Base-by-base conservation (phyloP, 2,329 filamentous ascomycete genomes). In the Diaporthe caulivora region DNA sequence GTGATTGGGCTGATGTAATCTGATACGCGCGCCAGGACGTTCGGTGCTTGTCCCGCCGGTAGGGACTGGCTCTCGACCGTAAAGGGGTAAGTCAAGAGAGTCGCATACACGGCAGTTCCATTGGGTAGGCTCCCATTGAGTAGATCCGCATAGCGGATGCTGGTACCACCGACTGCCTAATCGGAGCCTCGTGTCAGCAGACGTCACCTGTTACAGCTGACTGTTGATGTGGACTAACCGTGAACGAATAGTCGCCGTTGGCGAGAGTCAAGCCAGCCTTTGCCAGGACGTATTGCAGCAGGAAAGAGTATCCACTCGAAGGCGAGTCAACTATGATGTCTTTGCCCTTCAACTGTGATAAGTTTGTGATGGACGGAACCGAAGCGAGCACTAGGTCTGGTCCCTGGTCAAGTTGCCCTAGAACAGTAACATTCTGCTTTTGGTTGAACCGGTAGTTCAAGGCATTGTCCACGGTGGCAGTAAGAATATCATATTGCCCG, bases 391-490 rank as follows among this genome's bases (percentile, higher is more conserved):
- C 78, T 15, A 81, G 75, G 72, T 80, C 80, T 17, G 79, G 78
- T 31, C 80, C 79, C 40, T 77, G 75, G 74, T 81, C 80, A 21
- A 81, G 71, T 64, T 80, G 79, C 18, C 80, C 80, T 3, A 80
- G 72, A 15, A 81, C 78, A 8, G 80, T 80, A 10, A 81, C 55
- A 31, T 70, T 75, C 68, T 77, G 51, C 26, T 77, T 74, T 29
- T 76, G 77, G 64, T 81, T 81, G 58, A 80, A 78, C 15, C 79
- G 75, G 37, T 79, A 77, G 64, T 80, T 81, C 44, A 80, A 77
- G 6, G 76, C 76, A 70, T 81, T 80, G 74, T 80, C 79, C 47
- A 80, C 77, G 6, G 79, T 80, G 37, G 77, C 78, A 21, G 77
- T 80, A 7, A 81, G 72, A 49, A 81, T 76, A 72, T 80, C 79